phyloP scores from a whole-genome alignment of 306 rosid genomes.

The Cajanus cajan region DNA sequence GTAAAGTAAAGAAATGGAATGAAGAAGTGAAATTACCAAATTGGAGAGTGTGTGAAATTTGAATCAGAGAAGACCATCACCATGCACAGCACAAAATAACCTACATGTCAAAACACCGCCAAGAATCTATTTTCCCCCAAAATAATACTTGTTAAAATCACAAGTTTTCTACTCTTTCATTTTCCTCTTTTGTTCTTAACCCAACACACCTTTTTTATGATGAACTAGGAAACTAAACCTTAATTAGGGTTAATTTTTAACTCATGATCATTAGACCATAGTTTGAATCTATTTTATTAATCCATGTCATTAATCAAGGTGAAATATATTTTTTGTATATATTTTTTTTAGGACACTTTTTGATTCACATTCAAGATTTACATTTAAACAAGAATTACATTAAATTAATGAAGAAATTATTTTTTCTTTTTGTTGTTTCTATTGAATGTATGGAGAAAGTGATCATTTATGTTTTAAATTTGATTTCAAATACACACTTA shows the following conservation, averaged over 20 bases:
- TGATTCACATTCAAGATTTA: too few species aligned
- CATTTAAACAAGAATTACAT: too few species aligned
- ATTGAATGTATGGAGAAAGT: too few species aligned
- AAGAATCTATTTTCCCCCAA: conserved; percentile 51
- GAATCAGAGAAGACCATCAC: conserved; percentile 82
- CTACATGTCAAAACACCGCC: conserved; percentile 60
- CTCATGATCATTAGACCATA: neutral
- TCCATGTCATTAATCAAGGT: too few species aligned
- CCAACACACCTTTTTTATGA: conserved; percentile 29
- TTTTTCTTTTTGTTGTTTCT: too few species aligned
- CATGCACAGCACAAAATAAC: conserved; percentile 44
- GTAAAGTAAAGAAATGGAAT: neutral
- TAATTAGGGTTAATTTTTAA: conserved; percentile 65
- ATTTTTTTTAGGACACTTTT: too few species aligned
- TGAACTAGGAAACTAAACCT: conserved; percentile 26
- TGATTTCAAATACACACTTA: too few species aligned
- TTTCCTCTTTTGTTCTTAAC: conserved; percentile 7
- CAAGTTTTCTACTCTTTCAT: conserved; percentile 37
- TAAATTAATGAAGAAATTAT: too few species aligned
- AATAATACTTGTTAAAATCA: conserved; percentile 23
- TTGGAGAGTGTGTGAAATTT: conserved; percentile 45
- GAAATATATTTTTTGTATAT: too few species aligned
- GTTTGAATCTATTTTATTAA: neutral
- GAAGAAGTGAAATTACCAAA: conserved; percentile 45
- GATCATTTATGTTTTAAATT: too few species aligned